These are phyloP conservation scores for Arabidopsis lyrata DNA, from an alignment of 441 rosid genomes.

Conservation along the genomic window DNA sequence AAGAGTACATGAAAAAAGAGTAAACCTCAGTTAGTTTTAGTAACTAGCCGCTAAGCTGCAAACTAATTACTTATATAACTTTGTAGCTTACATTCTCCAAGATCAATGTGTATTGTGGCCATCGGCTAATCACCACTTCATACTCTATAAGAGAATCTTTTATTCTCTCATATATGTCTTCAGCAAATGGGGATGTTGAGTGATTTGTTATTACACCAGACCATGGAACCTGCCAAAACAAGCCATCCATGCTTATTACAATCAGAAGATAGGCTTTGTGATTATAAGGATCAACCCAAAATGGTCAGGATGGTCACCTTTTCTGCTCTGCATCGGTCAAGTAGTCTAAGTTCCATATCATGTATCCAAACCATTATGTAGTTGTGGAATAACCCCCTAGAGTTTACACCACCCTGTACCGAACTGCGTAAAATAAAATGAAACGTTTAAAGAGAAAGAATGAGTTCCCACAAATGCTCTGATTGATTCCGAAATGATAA, in stretches of 20 bases:
- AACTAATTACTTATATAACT: slow-evolving; percentile 6
- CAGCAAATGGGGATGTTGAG: slow-evolving; percentile 94
- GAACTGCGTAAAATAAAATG: slow-evolving; percentile 57
- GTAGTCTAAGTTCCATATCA: slow-evolving; percentile 93
- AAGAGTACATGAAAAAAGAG: slow-evolving; percentile 27
- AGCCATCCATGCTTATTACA: background rate
- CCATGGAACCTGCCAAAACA: slow-evolving; percentile 78
- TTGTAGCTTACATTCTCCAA: slow-evolving; percentile 76
- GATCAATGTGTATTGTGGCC: slow-evolving; percentile 91
- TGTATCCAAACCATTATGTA: slow-evolving; percentile 94
- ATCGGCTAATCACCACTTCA: slow-evolving; percentile 88
- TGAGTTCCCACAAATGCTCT: background rate
- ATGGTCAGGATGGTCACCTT: slow-evolving; percentile 57
- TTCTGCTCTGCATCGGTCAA: slow-evolving; percentile 91
- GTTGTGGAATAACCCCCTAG: slow-evolving; percentile 74
- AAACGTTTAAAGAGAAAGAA: slow-evolving; percentile 12
- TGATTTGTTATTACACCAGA: slow-evolving; percentile 87
- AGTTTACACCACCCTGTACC: slow-evolving; percentile 81
- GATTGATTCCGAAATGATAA: slow-evolving; percentile 12
- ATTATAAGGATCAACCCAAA: background rate
- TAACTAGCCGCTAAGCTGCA: background rate
- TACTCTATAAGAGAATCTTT: slow-evolving; percentile 74
- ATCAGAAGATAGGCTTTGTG: background rate
- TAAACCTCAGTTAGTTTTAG: slow-evolving; percentile 30
- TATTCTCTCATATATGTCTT: slow-evolving; percentile 90